phyloP scores from a whole-genome alignment of 257 asterid genomes.

The Solanum sitiens region DNA sequence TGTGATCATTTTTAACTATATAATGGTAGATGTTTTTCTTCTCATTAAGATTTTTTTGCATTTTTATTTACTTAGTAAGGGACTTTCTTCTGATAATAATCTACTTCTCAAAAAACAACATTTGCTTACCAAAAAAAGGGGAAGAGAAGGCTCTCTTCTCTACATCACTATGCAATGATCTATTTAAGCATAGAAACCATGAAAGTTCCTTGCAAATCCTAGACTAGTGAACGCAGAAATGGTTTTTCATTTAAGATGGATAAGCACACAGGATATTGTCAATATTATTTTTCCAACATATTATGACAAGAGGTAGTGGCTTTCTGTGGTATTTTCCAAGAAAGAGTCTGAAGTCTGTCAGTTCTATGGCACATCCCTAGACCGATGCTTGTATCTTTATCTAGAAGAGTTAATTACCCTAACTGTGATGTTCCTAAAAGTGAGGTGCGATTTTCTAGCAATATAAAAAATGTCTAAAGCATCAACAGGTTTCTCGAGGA shows the following conservation, averaged over 20 bases:
- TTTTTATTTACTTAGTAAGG: neutral
- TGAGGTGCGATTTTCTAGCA: neutral
- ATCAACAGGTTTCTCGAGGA: neutral
- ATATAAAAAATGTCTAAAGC: neutral
- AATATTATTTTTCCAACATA: neutral
- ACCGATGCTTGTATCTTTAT: neutral
- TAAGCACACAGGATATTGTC: neutral
- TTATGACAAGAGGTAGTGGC: neutral
- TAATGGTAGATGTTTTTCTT: neutral
- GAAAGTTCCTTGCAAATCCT: neutral
- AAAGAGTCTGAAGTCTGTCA: neutral
- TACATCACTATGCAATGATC: neutral
- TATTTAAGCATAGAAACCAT: neutral
- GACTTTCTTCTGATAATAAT: neutral
- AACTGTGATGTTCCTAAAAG: neutral
- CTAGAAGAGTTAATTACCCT: neutral
- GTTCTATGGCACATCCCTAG: neutral
- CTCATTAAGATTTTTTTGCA: neutral
- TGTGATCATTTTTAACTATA: neutral
- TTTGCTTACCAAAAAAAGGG: neutral
- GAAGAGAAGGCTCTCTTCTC: neutral
- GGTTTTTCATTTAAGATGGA: neutral
- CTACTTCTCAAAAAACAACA: neutral
- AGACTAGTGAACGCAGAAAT: neutral
- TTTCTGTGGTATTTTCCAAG: neutral